These are phyloP conservation scores for Acarospora socialis DNA, from an alignment of 2,329 filamentous ascomycete genomes.

Conservation along the genomic window DNA sequence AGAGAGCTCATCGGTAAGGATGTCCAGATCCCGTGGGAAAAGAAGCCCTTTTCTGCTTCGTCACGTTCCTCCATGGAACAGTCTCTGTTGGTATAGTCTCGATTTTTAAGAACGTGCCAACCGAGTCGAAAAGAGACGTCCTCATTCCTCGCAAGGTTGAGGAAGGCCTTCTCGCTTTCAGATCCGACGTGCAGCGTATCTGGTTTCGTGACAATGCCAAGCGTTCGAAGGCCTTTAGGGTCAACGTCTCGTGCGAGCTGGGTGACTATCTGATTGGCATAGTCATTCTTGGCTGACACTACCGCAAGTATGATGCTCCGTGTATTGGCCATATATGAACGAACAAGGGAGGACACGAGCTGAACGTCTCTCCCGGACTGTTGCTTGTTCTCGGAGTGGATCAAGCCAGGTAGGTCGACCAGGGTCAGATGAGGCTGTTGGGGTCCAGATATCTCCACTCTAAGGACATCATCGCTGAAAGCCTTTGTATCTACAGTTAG, in stretches of 20 bases:
- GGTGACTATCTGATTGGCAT: conserved; percentile 33
- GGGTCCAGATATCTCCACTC: conserved; percentile 12
- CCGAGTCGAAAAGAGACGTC: conserved; percentile 36
- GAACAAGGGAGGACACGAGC: conserved; percentile 35
- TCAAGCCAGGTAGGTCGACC: conserved; percentile 47
- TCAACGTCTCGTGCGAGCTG: conserved; percentile 18
- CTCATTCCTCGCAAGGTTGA: conserved; percentile 30
- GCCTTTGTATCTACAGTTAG: conserved; percentile 3
- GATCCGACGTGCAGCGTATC: conserved; percentile 20
- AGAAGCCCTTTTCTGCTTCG: conserved; percentile 13
- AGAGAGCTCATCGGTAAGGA: conserved; percentile 9
- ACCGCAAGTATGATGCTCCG: conserved; percentile 48
- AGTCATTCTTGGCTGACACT: conserved; percentile 35
- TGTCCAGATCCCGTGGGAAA: conserved; percentile 14
- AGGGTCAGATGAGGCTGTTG: conserved; percentile 43
- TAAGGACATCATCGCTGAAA: conserved; percentile 12
- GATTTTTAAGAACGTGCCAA: conserved; percentile 40
- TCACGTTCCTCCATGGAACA: conserved; percentile 12
- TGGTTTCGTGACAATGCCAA: conserved; percentile 26
- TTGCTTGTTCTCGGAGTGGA: conserved; percentile 38
- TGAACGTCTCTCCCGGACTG: conserved; percentile 40
- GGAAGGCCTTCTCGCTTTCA: conserved; percentile 15
- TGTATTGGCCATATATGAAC: conserved; percentile 36
- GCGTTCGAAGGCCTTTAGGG: conserved; percentile 19
- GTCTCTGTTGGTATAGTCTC: conserved; percentile 23